Percentiles rank a stretch among this genome's conserved stretches.
phyloP scores from a whole-genome alignment of 148 eudicot genomes.

The Rheum nobile region DNA sequence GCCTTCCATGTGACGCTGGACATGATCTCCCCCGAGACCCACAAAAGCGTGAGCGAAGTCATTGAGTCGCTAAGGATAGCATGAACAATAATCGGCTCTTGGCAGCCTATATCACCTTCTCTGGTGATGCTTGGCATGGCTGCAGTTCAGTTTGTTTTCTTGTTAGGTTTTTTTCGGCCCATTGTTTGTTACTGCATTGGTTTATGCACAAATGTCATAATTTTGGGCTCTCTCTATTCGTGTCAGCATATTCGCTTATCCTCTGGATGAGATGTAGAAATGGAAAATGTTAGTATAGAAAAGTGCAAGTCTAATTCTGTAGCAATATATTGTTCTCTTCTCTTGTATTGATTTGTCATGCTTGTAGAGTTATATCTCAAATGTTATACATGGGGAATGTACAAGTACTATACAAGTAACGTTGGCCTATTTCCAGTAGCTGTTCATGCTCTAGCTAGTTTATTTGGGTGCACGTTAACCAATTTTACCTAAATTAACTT shows the following conservation, averaged over 20 bases:
- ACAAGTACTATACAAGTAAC: background rate
- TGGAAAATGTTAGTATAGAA: constrained; percentile 1
- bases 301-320: background rate
- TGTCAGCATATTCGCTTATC: background rate
- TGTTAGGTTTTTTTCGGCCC: background rate
- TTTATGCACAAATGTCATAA: background rate
- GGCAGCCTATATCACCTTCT: background rate
- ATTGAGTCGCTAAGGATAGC: constrained; percentile 63
- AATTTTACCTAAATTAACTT: no score
- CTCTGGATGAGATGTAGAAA: constrained; percentile 10
- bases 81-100: constrained; percentile 19
- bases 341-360: background rate
- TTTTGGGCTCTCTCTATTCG: background rate
- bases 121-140: background rate
- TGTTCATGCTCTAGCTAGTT: background rate
- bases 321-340: background rate
- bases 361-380: background rate
- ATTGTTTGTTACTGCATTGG: background rate
- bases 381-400: background rate
- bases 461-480: no score
- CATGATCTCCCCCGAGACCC: constrained; percentile 94
- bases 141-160: background rate
- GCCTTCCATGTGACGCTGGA: constrained; percentile 80
- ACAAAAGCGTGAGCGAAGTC: constrained; percentile 69
- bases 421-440: background rate